A percentile compares a stretch with the other conserved stretches of the same genome.
Evolutionary conservation across 2,329 filamentous ascomycete genomes (phyloP).

Genomic region (Fusarium sp.): DNA sequence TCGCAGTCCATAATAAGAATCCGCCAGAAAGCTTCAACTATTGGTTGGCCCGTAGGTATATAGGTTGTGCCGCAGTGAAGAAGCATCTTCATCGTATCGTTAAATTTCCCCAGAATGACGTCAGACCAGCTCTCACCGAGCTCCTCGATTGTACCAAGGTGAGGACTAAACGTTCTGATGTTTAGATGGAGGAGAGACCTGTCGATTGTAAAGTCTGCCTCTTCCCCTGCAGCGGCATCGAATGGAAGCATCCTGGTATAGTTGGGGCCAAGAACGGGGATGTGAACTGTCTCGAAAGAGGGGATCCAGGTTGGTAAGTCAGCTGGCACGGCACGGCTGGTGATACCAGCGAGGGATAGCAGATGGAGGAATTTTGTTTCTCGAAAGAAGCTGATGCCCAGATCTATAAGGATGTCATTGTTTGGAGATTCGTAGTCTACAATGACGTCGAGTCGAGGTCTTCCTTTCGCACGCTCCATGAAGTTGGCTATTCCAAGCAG

Average conservation of each 20-base stretch:
- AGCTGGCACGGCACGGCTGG: conserved; percentile 18
- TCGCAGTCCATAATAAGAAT: not conserved
- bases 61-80: not conserved
- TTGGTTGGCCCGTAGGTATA: not conserved
- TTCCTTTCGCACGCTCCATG: conserved; percentile 21
- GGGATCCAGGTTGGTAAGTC: conserved; percentile 37
- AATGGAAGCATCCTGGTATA: not conserved
- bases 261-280: conserved; percentile 23
- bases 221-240: not conserved
- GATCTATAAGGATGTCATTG: conserved; percentile 28
- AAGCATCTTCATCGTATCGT: not conserved
- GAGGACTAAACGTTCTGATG: not conserved
- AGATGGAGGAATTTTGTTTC: conserved; percentile 37
- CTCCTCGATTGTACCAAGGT: not conserved
- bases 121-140: not conserved
- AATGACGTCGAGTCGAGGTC: conserved; percentile 15
- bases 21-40: not conserved
- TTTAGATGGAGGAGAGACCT: not conserved
- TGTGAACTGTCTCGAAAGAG: conserved; percentile 35
- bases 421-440: conserved; percentile 36
- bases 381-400: conserved; percentile 22
- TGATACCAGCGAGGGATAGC: conserved; percentile 35
- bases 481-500: conserved; percentile 43
- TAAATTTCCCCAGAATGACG: not conserved
- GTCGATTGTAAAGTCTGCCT: not conserved